These are phyloP conservation scores for Lactifluus volemus DNA, from an alignment of 768 basidiomycete species.

Conservation along the genomic window DNA sequence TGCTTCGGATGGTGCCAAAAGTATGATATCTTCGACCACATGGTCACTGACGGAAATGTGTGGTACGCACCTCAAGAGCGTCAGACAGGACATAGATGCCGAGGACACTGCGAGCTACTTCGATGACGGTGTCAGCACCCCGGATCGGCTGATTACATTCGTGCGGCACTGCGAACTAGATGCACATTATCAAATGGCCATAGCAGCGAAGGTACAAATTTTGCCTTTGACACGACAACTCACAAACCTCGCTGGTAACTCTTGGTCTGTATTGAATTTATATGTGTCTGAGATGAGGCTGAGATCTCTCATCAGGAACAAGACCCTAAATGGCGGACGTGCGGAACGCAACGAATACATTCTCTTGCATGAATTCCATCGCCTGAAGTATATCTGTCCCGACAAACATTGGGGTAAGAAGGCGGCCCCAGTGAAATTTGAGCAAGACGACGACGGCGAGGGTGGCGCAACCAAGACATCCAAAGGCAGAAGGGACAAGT, in stretches of 20 bases:
- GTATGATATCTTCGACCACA: conserved; percentile 95
- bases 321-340: conserved; percentile 92
- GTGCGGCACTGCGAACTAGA: conserved; percentile 93
- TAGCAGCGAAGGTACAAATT: conserved; percentile 89
- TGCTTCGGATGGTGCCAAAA: conserved; percentile 89
- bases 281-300: not conserved
- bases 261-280: conserved; percentile 53
- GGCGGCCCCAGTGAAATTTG: conserved; percentile 43
- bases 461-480: conserved; percentile 36
- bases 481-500: conserved; percentile 83
- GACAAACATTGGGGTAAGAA: conserved; percentile 90
- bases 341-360: conserved; percentile 99
- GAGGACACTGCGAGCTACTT: conserved; percentile 91
- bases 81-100: conserved; percentile 90
- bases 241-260: conserved; percentile 93
- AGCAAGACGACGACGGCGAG: conserved; percentile 42
- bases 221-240: conserved; percentile 87
- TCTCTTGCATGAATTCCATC: conserved; percentile 94
- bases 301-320: conserved; percentile 56
- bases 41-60: conserved; percentile 99
- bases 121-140: conserved; percentile 69
- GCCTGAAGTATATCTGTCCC: conserved; percentile 91
- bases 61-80: conserved; percentile 73
- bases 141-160: conserved; percentile 76
- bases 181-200: conserved; percentile 96